Percentiles rank a stretch among this genome's conserved stretches.
phyloP scores from a whole-genome alignment of 1,284 basidiomycete species.

The Trametes sp. region DNA sequence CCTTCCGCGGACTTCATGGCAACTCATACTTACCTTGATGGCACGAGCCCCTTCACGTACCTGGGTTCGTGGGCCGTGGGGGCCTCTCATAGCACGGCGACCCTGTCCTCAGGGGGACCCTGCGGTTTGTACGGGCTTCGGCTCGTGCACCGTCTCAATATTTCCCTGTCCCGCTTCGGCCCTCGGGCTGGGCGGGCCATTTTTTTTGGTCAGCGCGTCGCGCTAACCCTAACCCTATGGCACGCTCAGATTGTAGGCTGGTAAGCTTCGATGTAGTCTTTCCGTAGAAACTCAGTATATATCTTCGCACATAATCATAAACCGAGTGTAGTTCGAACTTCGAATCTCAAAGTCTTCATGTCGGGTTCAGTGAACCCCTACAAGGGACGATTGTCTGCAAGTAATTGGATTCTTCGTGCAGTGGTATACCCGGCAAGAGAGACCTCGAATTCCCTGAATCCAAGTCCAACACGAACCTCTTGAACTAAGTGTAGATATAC shows the following conservation, averaged over 20 bases:
- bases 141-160: slow-evolving; percentile 75
- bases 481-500: too few relatives aligned
- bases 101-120: slow-evolving; percentile 59
- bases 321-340: too few relatives aligned
- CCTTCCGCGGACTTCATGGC: slow-evolving; percentile 11
- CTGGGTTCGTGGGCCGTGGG: slow-evolving; percentile 52
- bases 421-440: too few relatives aligned
- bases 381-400: too few relatives aligned
- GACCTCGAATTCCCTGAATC: too few relatives aligned
- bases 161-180: slow-evolving; percentile 70
- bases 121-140: slow-evolving; percentile 70
- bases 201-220: slow-evolving; percentile 26
- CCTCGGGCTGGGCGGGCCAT: slow-evolving; percentile 48
- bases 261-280: not conserved
- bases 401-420: too few relatives aligned
- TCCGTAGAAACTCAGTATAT: too few relatives aligned
- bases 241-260: not conserved
- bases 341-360: too few relatives aligned
- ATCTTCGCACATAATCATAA: too few relatives aligned
- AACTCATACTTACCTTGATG: slow-evolving; percentile 51
- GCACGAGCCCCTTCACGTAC: slow-evolving; percentile 48
- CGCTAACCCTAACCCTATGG: slow-evolving; percentile 41
- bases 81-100: slow-evolving; percentile 74
- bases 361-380: too few relatives aligned
- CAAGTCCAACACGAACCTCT: too few relatives aligned